Base-by-base conservation (phyloP, 129 eudicot species). In the Kitagawia praeruptora region DNA sequence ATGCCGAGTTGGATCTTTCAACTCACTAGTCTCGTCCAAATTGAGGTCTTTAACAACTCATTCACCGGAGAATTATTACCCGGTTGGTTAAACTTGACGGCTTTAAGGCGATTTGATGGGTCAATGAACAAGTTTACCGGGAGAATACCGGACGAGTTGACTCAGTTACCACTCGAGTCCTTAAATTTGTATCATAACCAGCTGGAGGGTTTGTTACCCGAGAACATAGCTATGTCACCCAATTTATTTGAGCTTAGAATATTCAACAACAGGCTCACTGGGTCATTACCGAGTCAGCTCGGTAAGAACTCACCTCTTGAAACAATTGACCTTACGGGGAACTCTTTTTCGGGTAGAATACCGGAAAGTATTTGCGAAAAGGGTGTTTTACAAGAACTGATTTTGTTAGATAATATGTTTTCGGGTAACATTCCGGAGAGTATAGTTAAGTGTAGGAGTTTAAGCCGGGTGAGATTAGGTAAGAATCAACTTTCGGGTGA, bases 1-100 rank as follows among this genome's bases (percentile, higher is more conserved):
- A 81, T 93, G 18, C 93, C 97, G 8, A 51, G 48, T 25, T 25
- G 79, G 34, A 78, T 91, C 37, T 86, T 85, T 71, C 80, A 77
- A 81, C 81, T 93, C 25, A 79, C 19, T 8, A 87, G 78, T 80
- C 74, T 91, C 5, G 84, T 83, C 19, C 96, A 93, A 64, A 76
- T 91, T 18, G 98, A 91, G 87, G 86, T 93, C 6, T 91, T 42
- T 78, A 88, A 86, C 75, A 93, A 91, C 84, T 85, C 87, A 39
- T 80, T 93, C 70, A 77, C 90, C 11, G 96, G 92, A 23, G 88
- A 78, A 1, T 42, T 93, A 79, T 91, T 90, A 2, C 71, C 73
- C 53, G 96, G 89, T 7, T 93, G 98, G 98, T 83, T 88, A 19
- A 89, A 87, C 31, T 41, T 93, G 82, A 84, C 92, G 4, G 53